Evolutionary conservation across 192 early-diverging fungal species (phyloP).

Genomic region (Gaertneriomyces semiglobifer): DNA sequence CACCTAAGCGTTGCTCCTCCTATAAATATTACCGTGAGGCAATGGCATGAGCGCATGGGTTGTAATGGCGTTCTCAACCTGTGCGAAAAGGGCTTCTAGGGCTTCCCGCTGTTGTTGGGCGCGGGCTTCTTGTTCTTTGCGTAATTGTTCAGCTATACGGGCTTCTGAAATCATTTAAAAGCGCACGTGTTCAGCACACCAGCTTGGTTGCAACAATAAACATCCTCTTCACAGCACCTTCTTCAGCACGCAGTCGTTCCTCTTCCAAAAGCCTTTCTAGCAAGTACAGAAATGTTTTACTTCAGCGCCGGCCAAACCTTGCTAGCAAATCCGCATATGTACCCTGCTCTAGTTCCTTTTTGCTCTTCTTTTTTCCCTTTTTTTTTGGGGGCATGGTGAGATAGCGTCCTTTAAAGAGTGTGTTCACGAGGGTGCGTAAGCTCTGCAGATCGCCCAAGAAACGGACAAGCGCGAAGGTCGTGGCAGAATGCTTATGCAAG

Average conservation of each 20-base stretch:
- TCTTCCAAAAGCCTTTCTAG: conserved; percentile 33
- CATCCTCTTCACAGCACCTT: conserved; percentile 3
- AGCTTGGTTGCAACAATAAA: no score
- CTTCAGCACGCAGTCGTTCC: conserved; percentile 35
- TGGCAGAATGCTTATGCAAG: no score
- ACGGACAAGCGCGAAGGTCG: no score
- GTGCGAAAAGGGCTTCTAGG: conserved; percentile 41
- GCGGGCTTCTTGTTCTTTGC: conserved; percentile 40
- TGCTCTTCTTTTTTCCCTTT: conserved; percentile 32
- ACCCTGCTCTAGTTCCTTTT: conserved; percentile 34
- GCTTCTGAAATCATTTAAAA: conserved; percentile 28
- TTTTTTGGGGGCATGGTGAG: conserved; percentile 28
- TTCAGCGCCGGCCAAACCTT: not conserved
- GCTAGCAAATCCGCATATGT: not conserved
- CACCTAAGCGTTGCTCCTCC: conserved; percentile 37
- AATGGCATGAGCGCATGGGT: no score
- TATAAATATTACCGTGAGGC: not conserved
- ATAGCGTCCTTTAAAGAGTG: no score
- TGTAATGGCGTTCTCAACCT: conserved; percentile 21
- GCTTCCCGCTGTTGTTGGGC: conserved; percentile 40
- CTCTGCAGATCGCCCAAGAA: no score
- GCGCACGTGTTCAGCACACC: no score
- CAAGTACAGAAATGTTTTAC: not conserved
- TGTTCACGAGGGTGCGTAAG: no score
- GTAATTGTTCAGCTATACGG: conserved; percentile 32